Evolutionary conservation across 2,329 filamentous ascomycete genomes (phyloP).

Genomic region (Cladosporium sp.): DNA sequence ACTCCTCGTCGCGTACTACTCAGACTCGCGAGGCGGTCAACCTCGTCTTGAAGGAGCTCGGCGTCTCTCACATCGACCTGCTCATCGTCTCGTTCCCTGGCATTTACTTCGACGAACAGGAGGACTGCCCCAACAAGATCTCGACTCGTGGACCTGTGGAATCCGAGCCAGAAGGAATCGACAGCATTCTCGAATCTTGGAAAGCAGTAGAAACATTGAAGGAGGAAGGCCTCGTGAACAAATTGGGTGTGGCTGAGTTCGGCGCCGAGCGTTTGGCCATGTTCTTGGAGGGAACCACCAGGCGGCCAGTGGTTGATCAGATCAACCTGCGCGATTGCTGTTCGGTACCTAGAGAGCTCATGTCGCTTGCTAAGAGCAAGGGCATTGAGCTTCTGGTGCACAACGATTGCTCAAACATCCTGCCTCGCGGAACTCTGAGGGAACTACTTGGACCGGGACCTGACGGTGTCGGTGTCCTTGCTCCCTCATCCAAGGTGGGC

Average conservation of each 20-base stretch:
- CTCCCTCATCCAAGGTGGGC: conserved; percentile 42
- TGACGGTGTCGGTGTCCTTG: conserved; percentile 71
- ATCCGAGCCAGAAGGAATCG: conserved; percentile 54
- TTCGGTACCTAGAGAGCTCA: conserved; percentile 83
- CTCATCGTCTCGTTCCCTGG: conserved; percentile 91
- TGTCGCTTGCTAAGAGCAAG: conserved; percentile 76
- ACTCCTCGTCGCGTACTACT: conserved; percentile 56
- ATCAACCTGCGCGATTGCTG: conserved; percentile 97
- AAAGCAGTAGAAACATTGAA: conserved; percentile 68
- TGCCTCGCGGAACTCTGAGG: conserved; percentile 78
- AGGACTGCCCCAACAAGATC: conserved; percentile 64
- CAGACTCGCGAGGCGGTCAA: conserved; percentile 75
- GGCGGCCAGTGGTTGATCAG: conserved; percentile 83
- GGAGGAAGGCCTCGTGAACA: conserved; percentile 64
- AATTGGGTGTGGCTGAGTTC: conserved; percentile 86
- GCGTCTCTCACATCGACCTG: conserved; percentile 72
- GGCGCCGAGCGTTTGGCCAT: conserved; percentile 75
- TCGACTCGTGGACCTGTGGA: conserved; percentile 34
- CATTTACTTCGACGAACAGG: conserved; percentile 88
- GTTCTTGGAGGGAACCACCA: conserved; percentile 66
- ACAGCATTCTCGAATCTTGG: conserved; percentile 64
- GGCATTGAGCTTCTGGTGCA: conserved; percentile 87
- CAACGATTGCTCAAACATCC: conserved; percentile 86
- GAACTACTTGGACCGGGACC: conserved; percentile 73
- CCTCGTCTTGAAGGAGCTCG: conserved; percentile 75